These are phyloP conservation scores for Penicillium macrosclerotiorum DNA, from an alignment of 495 filamentous ascomycete genomes.

Conservation along the genomic window DNA sequence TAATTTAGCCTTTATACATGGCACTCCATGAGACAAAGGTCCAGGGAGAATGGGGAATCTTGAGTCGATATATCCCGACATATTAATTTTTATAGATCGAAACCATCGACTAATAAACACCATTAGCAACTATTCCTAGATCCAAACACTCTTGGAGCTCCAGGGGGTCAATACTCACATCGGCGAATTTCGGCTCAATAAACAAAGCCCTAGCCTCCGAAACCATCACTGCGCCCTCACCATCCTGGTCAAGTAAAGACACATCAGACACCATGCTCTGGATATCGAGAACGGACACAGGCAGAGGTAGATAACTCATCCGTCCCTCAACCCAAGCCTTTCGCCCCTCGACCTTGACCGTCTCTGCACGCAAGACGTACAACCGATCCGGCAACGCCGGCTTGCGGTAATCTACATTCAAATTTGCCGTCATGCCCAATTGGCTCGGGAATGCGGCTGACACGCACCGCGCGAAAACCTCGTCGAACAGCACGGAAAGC, in stretches of 20 bases:
- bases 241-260: constrained; percentile 31
- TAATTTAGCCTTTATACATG: too few relatives aligned
- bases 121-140: constrained; percentile 11
- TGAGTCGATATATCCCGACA: too few relatives aligned
- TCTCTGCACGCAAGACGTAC: constrained; percentile 60
- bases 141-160: neutral
- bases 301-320: constrained; percentile 30
- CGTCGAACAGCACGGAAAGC: constrained; percentile 38
- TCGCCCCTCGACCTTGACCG: constrained; percentile 36
- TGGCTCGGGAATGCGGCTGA: constrained; percentile 39
- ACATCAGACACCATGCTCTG: constrained; percentile 9
- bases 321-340: constrained; percentile 43
- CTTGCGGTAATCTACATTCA: constrained; percentile 62
- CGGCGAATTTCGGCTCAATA: constrained; percentile 80
- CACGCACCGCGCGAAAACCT: constrained; percentile 42
- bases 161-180: constrained; percentile 42
- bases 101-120: constrained; percentile 35
- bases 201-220: constrained; percentile 81
- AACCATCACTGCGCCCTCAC: constrained; percentile 58
- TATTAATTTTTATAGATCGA: constrained; percentile 35
- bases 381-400: constrained; percentile 59
- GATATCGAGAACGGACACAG: constrained; percentile 5
- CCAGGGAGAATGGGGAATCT: too few relatives aligned
- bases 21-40: too few relatives aligned
- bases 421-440: constrained; percentile 59